Evolutionary conservation across 192 early-diverging fungal genomes (phyloP), one percentile per base, ranked within the genome.

Genomic region (Paraglomus brasilianum): DNA sequence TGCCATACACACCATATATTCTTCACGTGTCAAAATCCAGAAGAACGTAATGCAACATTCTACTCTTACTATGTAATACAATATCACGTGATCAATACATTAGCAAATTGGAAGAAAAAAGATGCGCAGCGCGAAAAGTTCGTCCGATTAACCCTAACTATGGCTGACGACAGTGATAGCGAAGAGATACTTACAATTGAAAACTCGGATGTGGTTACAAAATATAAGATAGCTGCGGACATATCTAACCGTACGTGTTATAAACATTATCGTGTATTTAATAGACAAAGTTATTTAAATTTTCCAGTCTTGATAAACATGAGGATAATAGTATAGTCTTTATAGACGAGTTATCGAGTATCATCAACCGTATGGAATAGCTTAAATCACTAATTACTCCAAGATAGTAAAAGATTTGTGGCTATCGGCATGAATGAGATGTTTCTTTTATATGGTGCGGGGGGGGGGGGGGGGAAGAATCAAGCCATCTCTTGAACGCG

Each of bases 221-320:
- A 95, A 83, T 98, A 96, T 88, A 90, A 91, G 84, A 87, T 89
- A 46, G 93, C 93, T 38, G 93, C 93, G 48, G 89, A 91, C 19
- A 91, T 96, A 70, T 82, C 93, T 73, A 94, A 95, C 80, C 82
- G 87, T 93, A 83, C 62, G 80, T 74, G 38, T 41, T 57, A 9
- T 53, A 39, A 30, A 30, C 3, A 3, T 30, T 30, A 30, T 30
- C 30, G 30, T 30, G 30, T 30, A 30, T 30, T 17, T 30, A 41
- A 5, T 22, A 44, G 42, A 21, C 59, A 24, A 5, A 50, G 24
- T 14, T 39, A 19, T 41, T n/a, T 36, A n/a, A 11, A 39, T 39
- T 4, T 42, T 21, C 66, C 39, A 48, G 50, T 17, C 61, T 2
- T 4, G 17, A 11, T 5, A 63, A 15, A 21, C 22, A 11, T 22